Evolutionary conservation across 164 flowering plant genomes (phyloP), one percentile per base, ranked within the genome.

Genomic region (Vitis rupestris): DNA sequence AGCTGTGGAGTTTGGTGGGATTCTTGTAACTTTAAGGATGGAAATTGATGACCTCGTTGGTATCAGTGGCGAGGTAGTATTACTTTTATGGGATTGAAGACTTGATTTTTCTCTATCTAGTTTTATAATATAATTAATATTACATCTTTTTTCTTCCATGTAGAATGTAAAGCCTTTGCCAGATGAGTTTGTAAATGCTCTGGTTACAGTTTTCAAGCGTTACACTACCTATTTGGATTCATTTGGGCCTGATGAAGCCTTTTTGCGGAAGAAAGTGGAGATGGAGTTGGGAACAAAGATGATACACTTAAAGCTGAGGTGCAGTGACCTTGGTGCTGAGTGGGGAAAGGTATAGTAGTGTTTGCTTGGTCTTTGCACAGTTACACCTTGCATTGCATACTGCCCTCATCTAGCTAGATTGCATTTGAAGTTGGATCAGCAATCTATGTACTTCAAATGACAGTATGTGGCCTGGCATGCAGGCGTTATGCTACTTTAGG

Each of bases 271-370:
- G 87, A 94, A 94, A 74, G 95, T 94, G 8, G 97, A 94, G 81
- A 85, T 77, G 31, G 97, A 94, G 75, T 63, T 92, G 82, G 99
- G 97, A 16, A 75, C 90, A 60, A 90, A 75, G 87, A 85, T 94
- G 97, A 91, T 93, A 72, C 87, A 88, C 84, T 66, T 94, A 71
- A 91, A 94, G 84, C 86, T 93, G 97, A 84, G 99, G 73, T 90
- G 95, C 76, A 70, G 89, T 55, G 89, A 89, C 68, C 84, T 93
- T 79, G 88, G 79, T 70, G 69, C 98, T 60, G 89, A 90, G 64
- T 94, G 99, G 99, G 97, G 97, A 78, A 90, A 91, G 99, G 99
- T 94, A 88, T 15, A 23, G 17, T 37, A 12, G 9, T 31, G 50
- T 27, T 16, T 47, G 23, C 48, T 58, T 53, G n/a, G 16, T 8